Evolutionary conservation across 2,329 filamentous ascomycete species (phyloP).

Genomic region (Pseudopithomyces chartarum): DNA sequence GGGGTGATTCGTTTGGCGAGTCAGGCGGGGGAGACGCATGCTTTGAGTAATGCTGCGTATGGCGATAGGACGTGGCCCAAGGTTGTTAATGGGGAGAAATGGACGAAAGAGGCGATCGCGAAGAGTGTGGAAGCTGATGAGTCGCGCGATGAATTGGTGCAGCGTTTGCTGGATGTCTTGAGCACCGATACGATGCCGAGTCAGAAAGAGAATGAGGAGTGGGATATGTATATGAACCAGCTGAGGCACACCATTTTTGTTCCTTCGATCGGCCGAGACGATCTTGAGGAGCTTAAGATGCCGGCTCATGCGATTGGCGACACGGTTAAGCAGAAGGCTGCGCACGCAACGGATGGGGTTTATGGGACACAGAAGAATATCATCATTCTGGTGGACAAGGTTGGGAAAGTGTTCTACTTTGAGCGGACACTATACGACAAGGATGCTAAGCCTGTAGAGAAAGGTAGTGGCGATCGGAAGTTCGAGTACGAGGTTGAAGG

Average conservation of each 20-base stretch:
- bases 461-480: slow-evolving; percentile 53
- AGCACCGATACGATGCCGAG: slow-evolving; percentile 61
- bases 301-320: slow-evolving; percentile 46
- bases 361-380: slow-evolving; percentile 72
- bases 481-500: slow-evolving; percentile 57
- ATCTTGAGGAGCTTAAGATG: slow-evolving; percentile 46
- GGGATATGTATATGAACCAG: slow-evolving; percentile 61
- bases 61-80: slow-evolving; percentile 66
- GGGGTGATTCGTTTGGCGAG: slow-evolving; percentile 58
- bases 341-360: slow-evolving; percentile 51
- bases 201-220: slow-evolving; percentile 53
- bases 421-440: slow-evolving; percentile 66
- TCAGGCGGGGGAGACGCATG: slow-evolving; percentile 57
- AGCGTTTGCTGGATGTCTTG: slow-evolving; percentile 58
- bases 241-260: slow-evolving; percentile 66
- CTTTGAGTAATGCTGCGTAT: slow-evolving; percentile 66
- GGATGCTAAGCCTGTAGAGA: slow-evolving; percentile 53
- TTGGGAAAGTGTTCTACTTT: slow-evolving; percentile 64
- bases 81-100: slow-evolving; percentile 61
- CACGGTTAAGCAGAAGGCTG: slow-evolving; percentile 45
- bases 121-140: slow-evolving; percentile 50
- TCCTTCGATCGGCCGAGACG: slow-evolving; percentile 58
- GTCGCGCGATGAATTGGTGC: slow-evolving; percentile 56
- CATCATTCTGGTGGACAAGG: slow-evolving; percentile 60
- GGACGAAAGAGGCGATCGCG: slow-evolving; percentile 56